phyloP scores from a whole-genome alignment of 2,329 filamentous ascomycete species.

The Ascochyta pisi region DNA sequence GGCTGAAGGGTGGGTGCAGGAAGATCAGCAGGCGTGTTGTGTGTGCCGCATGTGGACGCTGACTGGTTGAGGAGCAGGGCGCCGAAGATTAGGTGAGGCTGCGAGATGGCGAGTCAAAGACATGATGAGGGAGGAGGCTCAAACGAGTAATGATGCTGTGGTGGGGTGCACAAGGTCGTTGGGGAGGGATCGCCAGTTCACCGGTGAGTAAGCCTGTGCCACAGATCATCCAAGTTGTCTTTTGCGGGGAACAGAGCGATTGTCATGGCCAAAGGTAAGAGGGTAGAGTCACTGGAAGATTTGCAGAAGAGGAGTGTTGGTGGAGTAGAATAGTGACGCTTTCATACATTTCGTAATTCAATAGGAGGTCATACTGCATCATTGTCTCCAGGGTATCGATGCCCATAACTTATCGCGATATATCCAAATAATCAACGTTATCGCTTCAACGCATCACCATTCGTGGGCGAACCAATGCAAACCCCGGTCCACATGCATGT shows the following conservation, averaged over 20 bases:
- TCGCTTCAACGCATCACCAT: slow-evolving; percentile 17
- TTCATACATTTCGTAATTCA: slow-evolving; percentile 19
- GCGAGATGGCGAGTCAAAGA: slow-evolving; percentile 6
- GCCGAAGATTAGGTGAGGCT: slow-evolving; percentile 3
- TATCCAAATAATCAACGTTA: slow-evolving; percentile 15
- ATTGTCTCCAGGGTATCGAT: slow-evolving; percentile 13
- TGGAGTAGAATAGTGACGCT: slow-evolving; percentile 15
- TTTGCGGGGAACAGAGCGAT: background rate
- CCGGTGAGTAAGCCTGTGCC: slow-evolving; percentile 3
- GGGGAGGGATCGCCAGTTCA: slow-evolving; percentile 1
- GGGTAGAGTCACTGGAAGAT: background rate
- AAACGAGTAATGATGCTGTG: background rate
- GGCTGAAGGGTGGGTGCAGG: slow-evolving; percentile 10
- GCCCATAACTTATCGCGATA: slow-evolving; percentile 12
- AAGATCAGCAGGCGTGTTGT: slow-evolving; percentile 2
- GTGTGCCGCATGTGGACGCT: background rate
- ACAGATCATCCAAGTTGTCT: slow-evolving; percentile 1
- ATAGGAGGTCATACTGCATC: slow-evolving; percentile 15
- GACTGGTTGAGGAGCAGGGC: slow-evolving; percentile 2
- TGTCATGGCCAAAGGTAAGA: background rate
- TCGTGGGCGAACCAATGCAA: slow-evolving; percentile 18
- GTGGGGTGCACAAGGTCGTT: slow-evolving; percentile 8
- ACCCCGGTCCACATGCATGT: slow-evolving; percentile 13
- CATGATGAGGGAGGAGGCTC: slow-evolving; percentile 15
- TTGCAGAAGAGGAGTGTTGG: background rate